Evolutionary conservation across 2,329 filamentous ascomycete genomes (phyloP).

Genomic region (Tolypocladium guangdongense): DNA sequence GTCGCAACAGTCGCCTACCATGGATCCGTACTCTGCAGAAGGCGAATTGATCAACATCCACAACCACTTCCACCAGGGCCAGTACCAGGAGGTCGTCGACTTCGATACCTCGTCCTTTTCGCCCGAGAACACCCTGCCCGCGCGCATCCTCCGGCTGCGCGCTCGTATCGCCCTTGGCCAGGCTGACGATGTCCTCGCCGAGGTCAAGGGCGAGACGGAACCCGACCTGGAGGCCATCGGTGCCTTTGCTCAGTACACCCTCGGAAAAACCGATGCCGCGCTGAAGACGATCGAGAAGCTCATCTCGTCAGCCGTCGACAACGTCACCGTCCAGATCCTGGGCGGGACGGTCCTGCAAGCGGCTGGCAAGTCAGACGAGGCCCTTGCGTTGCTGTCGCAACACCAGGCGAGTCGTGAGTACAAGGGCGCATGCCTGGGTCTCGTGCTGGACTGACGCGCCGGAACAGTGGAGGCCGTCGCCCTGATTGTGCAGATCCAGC

Average conservation of each 20-base stretch:
- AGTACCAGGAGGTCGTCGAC: constrained; percentile 77
- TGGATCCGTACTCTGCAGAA: constrained; percentile 62
- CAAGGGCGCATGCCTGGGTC: background rate
- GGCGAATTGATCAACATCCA: constrained; percentile 63
- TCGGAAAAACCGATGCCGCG: constrained; percentile 52
- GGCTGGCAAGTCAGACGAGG: constrained; percentile 74
- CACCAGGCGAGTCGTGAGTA: constrained; percentile 77
- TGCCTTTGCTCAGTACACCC: constrained; percentile 57
- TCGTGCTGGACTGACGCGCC: constrained; percentile 10
- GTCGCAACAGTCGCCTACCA: constrained; percentile 22
- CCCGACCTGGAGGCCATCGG: constrained; percentile 69
- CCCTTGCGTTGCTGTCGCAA: constrained; percentile 64
- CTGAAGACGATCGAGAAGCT: constrained; percentile 55
- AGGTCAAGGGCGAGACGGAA: constrained; percentile 53
- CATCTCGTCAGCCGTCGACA: constrained; percentile 55
- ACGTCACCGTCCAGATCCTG: constrained; percentile 69
- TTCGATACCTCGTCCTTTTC: constrained; percentile 76
- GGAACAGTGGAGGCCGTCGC: constrained; percentile 62
- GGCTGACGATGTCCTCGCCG: constrained; percentile 58
- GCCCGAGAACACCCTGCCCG: constrained; percentile 63
- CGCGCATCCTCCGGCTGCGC: constrained; percentile 68
- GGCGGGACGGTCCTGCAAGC: constrained; percentile 74
- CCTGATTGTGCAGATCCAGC: constrained; percentile 82
- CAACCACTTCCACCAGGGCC: constrained; percentile 65
- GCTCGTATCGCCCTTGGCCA: constrained; percentile 76